Base-by-base conservation (phyloP, 257 asterid genomes). In the Petunia secreta region DNA sequence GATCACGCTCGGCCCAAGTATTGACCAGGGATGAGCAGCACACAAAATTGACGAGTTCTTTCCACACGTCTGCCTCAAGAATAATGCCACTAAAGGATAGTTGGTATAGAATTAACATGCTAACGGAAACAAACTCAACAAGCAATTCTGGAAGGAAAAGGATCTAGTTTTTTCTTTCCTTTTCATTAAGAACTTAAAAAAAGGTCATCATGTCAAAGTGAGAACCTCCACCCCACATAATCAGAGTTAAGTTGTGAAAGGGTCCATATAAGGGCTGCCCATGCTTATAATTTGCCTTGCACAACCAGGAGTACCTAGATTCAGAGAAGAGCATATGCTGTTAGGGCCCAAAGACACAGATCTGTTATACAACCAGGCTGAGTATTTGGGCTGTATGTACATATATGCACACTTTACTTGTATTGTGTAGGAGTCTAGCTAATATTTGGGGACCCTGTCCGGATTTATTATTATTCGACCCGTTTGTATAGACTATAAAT, bases 81-180 rank as follows among this genome's bases (percentile, higher is more conserved):
- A 46, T 11, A 25, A 44, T 25, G 59, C 11, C 41, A 69, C 10
- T 16, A 5, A 25, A 46, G 0, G 10, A 34, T 9, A 69, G 58
- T 68, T 44, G 43, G 77, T 10, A 69, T 46, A 10, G 25, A 69
- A 46, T 25, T 68, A n/a, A 2, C 75, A 39, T 37, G 44, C n/a
- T 1, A 37, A 15, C 38, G 6, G 5, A 39, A 8, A 2, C 40
- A 55, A 68, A 67, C 39, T 68, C 57, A 16, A 6, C 2, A 37
- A 44, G 40, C 44, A 68, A 16, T 69, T 46, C 59, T 25, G 48
- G 77, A 69, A 69, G 25, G 76, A 69, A 58, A 5, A 69, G 77
- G 41, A 38, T 25, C 59, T 69, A 69, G 59, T 16, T 46, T 69
- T 63, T 37, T 16, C 4, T 37, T 63, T 63, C 25, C 25, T 25